Conservation (phyloP, 306 rosid species). For the Purshia tridentata region DNA sequence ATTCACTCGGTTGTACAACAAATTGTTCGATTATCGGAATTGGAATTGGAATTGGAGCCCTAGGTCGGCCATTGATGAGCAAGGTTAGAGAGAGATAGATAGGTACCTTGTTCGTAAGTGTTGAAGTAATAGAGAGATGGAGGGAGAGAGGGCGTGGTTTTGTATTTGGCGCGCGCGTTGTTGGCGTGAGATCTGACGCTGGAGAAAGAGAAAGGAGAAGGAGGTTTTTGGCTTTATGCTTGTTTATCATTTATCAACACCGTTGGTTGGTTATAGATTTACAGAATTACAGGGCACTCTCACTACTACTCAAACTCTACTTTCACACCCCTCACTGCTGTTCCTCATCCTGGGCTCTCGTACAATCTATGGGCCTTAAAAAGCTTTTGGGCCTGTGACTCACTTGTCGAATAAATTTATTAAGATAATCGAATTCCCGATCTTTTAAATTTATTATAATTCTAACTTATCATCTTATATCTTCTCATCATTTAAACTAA, state of each 20-base stretch:
- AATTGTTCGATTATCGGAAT: background rate
- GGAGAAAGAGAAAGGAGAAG: constrained; percentile 34
- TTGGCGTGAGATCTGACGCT: constrained; percentile 45
- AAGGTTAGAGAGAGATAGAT: background rate
- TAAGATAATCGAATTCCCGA: no score
- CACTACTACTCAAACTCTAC: no score
- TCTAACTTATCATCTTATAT: no score
- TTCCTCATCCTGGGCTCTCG: no score
- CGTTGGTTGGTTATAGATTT: constrained; percentile 24
- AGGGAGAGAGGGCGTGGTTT: background rate
- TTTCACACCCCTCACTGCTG: no score
- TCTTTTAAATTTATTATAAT: no score
- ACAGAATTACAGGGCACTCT: background rate
- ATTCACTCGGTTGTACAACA: background rate
- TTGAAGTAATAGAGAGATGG: background rate
- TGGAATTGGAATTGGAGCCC: constrained; percentile 19
- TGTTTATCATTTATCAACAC: constrained; percentile 27
- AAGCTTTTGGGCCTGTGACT: no score
- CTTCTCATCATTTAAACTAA: no score
- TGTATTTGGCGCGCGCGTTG: constrained; percentile 32
- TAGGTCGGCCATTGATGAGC: constrained; percentile 14
- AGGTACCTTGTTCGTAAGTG: background rate
- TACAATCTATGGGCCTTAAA: no score
- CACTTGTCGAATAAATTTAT: no score
- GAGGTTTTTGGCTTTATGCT: constrained; percentile 28